Percentiles rank a stretch among this genome's conserved stretches.
Evolutionary conservation across 1,284 basidiomycete species (phyloP).

Genomic region (Erythrobasidium hasegawianum): DNA sequence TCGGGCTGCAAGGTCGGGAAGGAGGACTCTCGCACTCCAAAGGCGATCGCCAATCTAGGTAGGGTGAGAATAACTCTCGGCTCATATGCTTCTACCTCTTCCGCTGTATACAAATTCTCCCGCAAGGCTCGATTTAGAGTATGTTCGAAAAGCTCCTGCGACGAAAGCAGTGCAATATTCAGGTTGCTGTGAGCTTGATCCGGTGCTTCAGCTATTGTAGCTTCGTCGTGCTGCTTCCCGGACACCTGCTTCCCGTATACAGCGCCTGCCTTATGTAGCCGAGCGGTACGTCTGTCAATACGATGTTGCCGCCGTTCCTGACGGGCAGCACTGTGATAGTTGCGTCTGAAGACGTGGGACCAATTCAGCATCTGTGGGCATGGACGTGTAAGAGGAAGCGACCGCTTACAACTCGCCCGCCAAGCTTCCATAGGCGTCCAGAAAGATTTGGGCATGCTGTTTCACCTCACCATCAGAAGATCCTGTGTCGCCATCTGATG

Average conservation of each 20-base stretch:
- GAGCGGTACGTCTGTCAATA: slow-evolving; percentile 8
- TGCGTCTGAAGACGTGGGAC: neutral
- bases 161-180: slow-evolving; percentile 13
- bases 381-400: no score
- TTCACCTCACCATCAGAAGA: neutral
- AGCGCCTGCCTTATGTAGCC: slow-evolving; percentile 11
- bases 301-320: slow-evolving; percentile 9
- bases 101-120: slow-evolving; percentile 5
- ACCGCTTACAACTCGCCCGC: neutral
- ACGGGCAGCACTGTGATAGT: slow-evolving; percentile 4
- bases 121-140: slow-evolving; percentile 14
- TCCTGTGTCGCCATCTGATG: neutral
- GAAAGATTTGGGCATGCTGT: neutral
- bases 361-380: neutral
- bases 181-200: neutral
- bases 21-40: slow-evolving; percentile 10
- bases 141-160: slow-evolving; percentile 22
- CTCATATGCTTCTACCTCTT: slow-evolving; percentile 21
- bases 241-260: neutral
- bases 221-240: neutral
- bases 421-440: neutral
- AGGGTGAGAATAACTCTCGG: slow-evolving; percentile 26
- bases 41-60: slow-evolving; percentile 17
- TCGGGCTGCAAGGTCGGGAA: neutral
- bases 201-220: neutral